phyloP scores from a whole-genome alignment of 225 moss, liverwort and hornwort genomes.

The Physcomitrium patens region DNA sequence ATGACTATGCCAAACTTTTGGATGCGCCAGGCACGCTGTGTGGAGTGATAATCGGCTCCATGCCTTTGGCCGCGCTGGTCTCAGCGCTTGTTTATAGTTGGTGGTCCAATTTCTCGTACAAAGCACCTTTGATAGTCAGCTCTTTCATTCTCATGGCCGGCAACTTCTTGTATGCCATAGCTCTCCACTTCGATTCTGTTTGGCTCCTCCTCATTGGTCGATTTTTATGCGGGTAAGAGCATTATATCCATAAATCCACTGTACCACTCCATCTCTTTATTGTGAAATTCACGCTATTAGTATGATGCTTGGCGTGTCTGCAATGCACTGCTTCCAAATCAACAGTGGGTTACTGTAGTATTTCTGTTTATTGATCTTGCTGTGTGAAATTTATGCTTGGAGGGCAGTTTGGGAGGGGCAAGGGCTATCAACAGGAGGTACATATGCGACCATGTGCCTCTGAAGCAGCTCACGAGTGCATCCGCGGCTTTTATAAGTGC shows the following conservation, averaged over 20 bases:
- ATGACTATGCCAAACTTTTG: slow-evolving; percentile 42
- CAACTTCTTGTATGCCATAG: slow-evolving; percentile 48
- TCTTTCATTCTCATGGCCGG: slow-evolving; percentile 45
- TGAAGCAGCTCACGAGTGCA: slow-evolving; percentile 61
- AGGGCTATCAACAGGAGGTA: slow-evolving; percentile 83
- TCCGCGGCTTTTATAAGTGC: slow-evolving; percentile 82
- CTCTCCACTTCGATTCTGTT: slow-evolving; percentile 50
- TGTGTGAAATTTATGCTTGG: background rate
- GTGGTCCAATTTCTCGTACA: slow-evolving; percentile 57
- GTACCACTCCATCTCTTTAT: background rate
- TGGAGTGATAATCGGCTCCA: slow-evolving; percentile 53
- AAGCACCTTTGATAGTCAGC: slow-evolving; percentile 42
- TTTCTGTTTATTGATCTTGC: background rate
- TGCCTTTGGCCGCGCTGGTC: slow-evolving; percentile 49
- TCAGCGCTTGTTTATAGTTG: slow-evolving; percentile 52
- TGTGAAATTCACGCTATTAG: too few relatives aligned
- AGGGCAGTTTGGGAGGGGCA: slow-evolving; percentile 68
- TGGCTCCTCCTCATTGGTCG: slow-evolving; percentile 55
- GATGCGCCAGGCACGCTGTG: slow-evolving; percentile 44
- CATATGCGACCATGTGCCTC: slow-evolving; percentile 76
- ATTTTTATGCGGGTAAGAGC: slow-evolving; percentile 44
- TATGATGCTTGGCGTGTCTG: too few relatives aligned
- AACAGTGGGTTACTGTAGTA: background rate
- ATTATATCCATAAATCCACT: background rate
- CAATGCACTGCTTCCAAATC: too few relatives aligned